Conservation (phyloP, 331 rosid genomes). For the Prunus yedoensis region DNA sequence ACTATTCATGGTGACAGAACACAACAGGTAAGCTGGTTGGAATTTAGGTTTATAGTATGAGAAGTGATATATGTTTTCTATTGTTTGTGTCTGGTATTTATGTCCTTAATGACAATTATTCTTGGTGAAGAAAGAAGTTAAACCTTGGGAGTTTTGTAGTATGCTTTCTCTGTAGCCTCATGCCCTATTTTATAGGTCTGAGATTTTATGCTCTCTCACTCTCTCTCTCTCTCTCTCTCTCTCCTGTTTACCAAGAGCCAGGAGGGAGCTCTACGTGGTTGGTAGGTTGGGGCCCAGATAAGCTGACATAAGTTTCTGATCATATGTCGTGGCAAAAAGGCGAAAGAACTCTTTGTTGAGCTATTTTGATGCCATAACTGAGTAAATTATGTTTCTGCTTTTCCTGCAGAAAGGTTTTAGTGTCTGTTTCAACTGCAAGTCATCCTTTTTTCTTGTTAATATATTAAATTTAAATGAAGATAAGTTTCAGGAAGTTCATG, state of each 20-base stretch:
- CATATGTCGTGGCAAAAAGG: not conserved
- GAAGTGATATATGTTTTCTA: not conserved
- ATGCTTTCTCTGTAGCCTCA: no score
- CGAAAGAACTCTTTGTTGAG: not conserved
- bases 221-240: no score
- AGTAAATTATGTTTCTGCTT: not conserved
- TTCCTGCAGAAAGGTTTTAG: not conserved
- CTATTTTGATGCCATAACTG: not conserved
- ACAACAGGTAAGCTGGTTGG: conserved; percentile 63
- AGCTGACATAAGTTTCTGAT: not conserved
- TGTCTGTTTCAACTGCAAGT: not conserved
- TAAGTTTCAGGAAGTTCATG: not conserved
- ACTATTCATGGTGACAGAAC: conserved; percentile 93
- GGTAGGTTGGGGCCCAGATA: not conserved
- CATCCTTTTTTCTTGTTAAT: not conserved
- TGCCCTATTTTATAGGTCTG: no score
- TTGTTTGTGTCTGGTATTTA: not conserved
- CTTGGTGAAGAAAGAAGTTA: not conserved
- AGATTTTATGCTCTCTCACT: no score
- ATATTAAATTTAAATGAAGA: not conserved
- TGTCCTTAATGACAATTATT: not conserved
- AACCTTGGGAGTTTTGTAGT: not conserved
- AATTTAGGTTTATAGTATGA: not conserved
- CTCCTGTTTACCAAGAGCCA: not conserved
- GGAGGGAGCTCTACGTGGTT: not conserved